Conservation (phyloP, 2,329 filamentous ascomycete genomes). For the Cladophialophora exuberans region DNA sequence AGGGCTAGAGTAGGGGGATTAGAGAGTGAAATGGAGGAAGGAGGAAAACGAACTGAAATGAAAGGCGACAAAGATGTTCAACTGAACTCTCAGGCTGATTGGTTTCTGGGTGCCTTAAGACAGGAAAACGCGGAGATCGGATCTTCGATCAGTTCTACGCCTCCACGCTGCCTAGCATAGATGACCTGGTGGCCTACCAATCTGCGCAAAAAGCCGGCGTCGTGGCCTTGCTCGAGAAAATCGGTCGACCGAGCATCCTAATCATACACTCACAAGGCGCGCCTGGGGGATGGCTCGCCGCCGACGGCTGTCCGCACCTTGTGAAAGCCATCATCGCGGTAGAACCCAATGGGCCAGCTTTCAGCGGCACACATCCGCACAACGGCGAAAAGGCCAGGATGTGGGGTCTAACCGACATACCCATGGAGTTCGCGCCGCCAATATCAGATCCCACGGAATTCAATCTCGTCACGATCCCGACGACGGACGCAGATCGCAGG, state of each 20-base stretch:
- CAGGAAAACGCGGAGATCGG: background rate
- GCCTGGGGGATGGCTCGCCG: conserved; percentile 51
- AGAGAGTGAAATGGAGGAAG: background rate
- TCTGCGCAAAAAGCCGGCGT: too few relatives aligned
- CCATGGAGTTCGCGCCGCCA: background rate
- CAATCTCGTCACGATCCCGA: background rate
- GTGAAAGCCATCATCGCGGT: conserved; percentile 56
- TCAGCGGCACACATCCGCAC: conserved; percentile 43
- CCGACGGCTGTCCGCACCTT: conserved; percentile 53
- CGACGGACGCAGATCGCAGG: background rate
- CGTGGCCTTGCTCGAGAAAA: conserved; percentile 46
- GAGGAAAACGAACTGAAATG: background rate
- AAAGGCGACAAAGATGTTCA: too few relatives aligned
- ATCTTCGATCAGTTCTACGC: background rate
- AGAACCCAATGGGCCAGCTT: conserved; percentile 60
- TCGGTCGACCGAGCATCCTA: conserved; percentile 47
- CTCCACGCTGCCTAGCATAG: background rate
- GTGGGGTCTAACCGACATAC: conserved; percentile 49
- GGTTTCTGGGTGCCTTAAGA: background rate
- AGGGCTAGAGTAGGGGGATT: background rate
- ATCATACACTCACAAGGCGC: conserved; percentile 57
- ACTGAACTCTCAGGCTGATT: background rate
- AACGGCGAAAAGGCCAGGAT: conserved; percentile 27
- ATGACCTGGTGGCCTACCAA: background rate
- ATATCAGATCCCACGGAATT: background rate